Base-by-base conservation (phyloP, 2,329 filamentous ascomycete species). In the Dactylellina sp. region DNA sequence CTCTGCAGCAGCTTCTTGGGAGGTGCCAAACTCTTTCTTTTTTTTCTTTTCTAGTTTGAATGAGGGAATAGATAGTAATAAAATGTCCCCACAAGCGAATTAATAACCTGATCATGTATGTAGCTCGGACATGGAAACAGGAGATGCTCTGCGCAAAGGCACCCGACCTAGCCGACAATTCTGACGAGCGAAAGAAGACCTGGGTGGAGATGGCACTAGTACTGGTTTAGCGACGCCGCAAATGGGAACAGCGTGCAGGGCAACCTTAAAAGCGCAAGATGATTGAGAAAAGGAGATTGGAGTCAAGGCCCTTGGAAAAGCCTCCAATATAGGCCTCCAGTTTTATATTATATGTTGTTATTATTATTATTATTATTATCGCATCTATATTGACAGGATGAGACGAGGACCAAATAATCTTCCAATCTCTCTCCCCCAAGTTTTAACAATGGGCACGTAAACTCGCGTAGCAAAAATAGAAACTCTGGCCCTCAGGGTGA, bases 391-490 rank as follows among this genome's bases (percentile, higher is more conserved):
- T 64, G 52, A 60, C 60, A 72, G 53, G 39, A 55, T 32, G 53
- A 28, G 40, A 59, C 49, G 50, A 56, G 18, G 25, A 50, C 7
- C 35, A 55, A 22, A 47, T 37, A 55, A 55, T 56, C 39, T 56
- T 63, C 16, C 9, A 24, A 22, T 46, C 55, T 56, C 44, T 18
- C 22, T 22, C 18, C 42, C n/a, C n/a, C n/a, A n/a, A n/a, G n/a
- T n/a, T n/a, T n/a, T n/a, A n/a, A n/a, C n/a, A n/a, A 56, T 28
- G 59, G 28, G 40, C 28, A 32, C 28, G 28, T 32, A 40, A 24
- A 59, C 61, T 72, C 68, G 68, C 53, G 68, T 72, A 72, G 40
- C 61, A 72, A 72, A 72, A 72, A 72, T 72, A 72, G 68, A 61
- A 61, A 40, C 25, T 52, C 24, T 28, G 46, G 55, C 24, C 55